Evolutionary conservation across 495 filamentous ascomycete species (phyloP).

Genomic region (Delitschia confertaspora): DNA sequence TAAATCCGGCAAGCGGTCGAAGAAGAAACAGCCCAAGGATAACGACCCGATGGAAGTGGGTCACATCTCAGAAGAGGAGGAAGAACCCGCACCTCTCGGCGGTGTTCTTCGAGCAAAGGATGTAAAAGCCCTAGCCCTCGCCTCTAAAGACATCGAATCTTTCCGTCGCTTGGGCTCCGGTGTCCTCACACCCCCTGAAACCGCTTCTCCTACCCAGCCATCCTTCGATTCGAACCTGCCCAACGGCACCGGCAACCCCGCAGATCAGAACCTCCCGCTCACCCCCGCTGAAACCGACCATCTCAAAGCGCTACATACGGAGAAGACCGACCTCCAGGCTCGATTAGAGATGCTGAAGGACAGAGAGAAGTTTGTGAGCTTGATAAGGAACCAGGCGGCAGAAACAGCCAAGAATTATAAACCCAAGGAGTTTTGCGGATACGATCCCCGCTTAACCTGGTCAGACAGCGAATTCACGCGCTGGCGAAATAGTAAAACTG

Average conservation of each 20-base stretch:
- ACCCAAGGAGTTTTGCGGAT: slow-evolving; percentile 56
- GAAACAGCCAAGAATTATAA: slow-evolving; percentile 34
- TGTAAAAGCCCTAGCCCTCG: slow-evolving; percentile 46
- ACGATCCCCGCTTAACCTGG: slow-evolving; percentile 53
- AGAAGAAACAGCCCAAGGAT: slow-evolving; percentile 27
- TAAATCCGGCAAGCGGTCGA: slow-evolving; percentile 3
- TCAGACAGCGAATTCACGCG: slow-evolving; percentile 49
- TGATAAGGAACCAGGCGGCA: slow-evolving; percentile 32
- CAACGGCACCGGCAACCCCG: slow-evolving; percentile 1
- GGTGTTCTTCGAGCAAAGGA: slow-evolving; percentile 50
- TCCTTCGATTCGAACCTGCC: slow-evolving; percentile 19
- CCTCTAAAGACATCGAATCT: slow-evolving; percentile 41
- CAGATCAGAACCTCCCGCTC: slow-evolving; percentile 11
- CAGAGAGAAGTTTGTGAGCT: slow-evolving; percentile 33
- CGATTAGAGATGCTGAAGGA: slow-evolving; percentile 34
- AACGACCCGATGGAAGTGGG: slow-evolving; percentile 22
- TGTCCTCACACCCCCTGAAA: slow-evolving; percentile 36
- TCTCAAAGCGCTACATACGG: slow-evolving; percentile 25
- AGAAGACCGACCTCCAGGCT: slow-evolving; percentile 27
- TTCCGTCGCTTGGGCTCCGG: slow-evolving; percentile 52
- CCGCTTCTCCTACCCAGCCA: slow-evolving; percentile 24
- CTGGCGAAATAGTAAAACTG: slow-evolving; percentile 31
- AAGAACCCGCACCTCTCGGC: slow-evolving; percentile 47
- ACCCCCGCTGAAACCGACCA: slow-evolving; percentile 23
- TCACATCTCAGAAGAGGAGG: slow-evolving; percentile 31